phyloP scores from a whole-genome alignment of 2,329 filamentous ascomycete genomes.

The Penicillium sp. region DNA sequence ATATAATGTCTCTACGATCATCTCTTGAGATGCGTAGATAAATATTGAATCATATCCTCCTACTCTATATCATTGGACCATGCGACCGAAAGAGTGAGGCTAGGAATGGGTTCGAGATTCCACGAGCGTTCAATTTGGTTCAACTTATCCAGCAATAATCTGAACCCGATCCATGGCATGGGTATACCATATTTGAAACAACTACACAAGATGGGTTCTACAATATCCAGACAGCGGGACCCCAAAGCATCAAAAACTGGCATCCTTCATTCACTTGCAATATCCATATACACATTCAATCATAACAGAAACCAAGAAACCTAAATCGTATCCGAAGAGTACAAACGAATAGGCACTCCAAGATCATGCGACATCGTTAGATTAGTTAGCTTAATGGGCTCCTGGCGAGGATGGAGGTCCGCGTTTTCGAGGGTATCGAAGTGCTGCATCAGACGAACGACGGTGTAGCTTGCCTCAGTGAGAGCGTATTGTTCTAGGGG shows the following conservation, averaged over 20 bases:
- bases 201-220: no score
- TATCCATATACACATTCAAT: neutral
- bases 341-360: conserved; percentile 33
- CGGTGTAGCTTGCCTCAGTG: conserved; percentile 43
- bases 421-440: conserved; percentile 40
- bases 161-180: neutral
- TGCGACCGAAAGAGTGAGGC: neutral
- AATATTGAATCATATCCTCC: no score
- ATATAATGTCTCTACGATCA: no score
- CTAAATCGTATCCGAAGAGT: conserved; percentile 14
- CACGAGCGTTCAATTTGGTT: neutral
- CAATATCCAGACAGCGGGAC: neutral
- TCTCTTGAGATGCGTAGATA: no score
- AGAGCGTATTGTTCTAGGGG: conserved; percentile 44
- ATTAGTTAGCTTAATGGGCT: conserved; percentile 33
- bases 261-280: neutral
- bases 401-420: conserved; percentile 29
- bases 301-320: neutral
- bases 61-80: neutral
- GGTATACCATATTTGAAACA: neutral
- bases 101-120: neutral
- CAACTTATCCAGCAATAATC: neutral
- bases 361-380: conserved; percentile 35
- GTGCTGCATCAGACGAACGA: conserved; percentile 40
- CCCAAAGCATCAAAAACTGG: neutral